Evolutionary conservation across 495 filamentous ascomycete species (phyloP).

Genomic region (Hypoxylon perforatum): DNA sequence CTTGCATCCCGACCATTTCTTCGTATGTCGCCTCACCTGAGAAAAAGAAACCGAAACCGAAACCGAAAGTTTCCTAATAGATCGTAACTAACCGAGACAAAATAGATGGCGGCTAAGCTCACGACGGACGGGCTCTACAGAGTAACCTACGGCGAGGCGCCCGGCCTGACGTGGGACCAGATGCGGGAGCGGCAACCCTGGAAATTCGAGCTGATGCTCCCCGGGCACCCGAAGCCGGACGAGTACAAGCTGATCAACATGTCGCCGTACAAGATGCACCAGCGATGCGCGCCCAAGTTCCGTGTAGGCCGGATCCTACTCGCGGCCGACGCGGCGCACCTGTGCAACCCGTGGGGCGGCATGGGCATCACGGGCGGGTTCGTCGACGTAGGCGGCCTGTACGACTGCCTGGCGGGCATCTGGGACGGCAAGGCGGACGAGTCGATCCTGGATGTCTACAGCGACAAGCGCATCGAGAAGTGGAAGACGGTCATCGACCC

Average conservation of each 20-base stretch:
- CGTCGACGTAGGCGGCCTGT: conserved; percentile 68
- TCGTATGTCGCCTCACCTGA: conserved; percentile 38
- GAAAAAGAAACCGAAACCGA: no score
- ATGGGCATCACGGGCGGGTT: conserved; percentile 71
- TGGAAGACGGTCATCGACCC: conserved; percentile 67
- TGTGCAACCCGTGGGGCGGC: conserved; percentile 69
- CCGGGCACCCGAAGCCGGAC: conserved; percentile 66
- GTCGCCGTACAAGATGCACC: conserved; percentile 70
- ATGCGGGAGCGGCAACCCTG: conserved; percentile 62
- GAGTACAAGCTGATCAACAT: conserved; percentile 66
- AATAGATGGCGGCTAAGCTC: conserved; percentile 68
- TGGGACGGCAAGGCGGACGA: conserved; percentile 65
- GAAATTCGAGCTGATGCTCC: conserved; percentile 66
- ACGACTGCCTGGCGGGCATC: conserved; percentile 67
- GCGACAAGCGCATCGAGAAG: conserved; percentile 65
- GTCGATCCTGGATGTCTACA: conserved; percentile 67
- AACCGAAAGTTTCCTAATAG: background rate
- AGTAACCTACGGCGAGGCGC: conserved; percentile 68
- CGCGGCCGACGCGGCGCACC: conserved; percentile 69
- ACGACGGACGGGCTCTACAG: conserved; percentile 68
- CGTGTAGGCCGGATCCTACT: conserved; percentile 67
- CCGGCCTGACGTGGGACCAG: conserved; percentile 63
- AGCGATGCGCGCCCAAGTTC: conserved; percentile 67
- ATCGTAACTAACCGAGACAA: conserved; percentile 1
- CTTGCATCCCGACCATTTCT: conserved; percentile 68